phyloP scores from a whole-genome alignment of 208 protist species.

The Herpetomonas samuelpessoai region DNA sequence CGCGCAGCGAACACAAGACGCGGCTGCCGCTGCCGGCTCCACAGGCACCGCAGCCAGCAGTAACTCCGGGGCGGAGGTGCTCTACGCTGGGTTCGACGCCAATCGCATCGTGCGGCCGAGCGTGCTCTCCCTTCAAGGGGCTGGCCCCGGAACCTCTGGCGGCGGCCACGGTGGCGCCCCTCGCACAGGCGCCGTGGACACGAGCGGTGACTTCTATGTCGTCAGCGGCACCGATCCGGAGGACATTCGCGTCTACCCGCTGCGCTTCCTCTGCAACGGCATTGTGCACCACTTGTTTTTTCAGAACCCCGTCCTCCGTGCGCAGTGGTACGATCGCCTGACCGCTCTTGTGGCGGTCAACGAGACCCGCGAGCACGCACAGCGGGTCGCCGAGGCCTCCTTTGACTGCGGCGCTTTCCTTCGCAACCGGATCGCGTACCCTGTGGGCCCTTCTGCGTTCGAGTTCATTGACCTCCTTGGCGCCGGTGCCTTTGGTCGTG shows the following conservation, averaged over 20 bases:
- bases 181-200: not conserved
- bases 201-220: not conserved
- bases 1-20: not conserved
- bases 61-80: not conserved
- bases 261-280: slow-evolving; percentile 38
- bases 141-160: slow-evolving; percentile 11
- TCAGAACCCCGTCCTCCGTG: slow-evolving; percentile 36
- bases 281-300: slow-evolving; percentile 74
- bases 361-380: slow-evolving; percentile 17
- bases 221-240: slow-evolving; percentile 3
- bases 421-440: slow-evolving; percentile 34
- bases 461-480: slow-evolving; percentile 61
- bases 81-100: slow-evolving; percentile 12
- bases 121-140: slow-evolving; percentile 17
- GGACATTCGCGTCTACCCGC: slow-evolving; percentile 38
- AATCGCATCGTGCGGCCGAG: slow-evolving; percentile 20
- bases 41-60: not conserved
- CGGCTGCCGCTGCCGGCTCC: not conserved
- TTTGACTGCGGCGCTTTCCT: slow-evolving; percentile 35
- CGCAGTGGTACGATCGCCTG: slow-evolving; percentile 40
- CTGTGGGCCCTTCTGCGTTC: slow-evolving; percentile 44
- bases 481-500: slow-evolving; percentile 69
- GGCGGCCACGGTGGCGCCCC: not conserved
- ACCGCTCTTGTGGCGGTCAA: slow-evolving; percentile 28
- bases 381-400: slow-evolving; percentile 18